Conservation (phyloP, 352 stramenopile species). For the Phytophthora pisi region DNA sequence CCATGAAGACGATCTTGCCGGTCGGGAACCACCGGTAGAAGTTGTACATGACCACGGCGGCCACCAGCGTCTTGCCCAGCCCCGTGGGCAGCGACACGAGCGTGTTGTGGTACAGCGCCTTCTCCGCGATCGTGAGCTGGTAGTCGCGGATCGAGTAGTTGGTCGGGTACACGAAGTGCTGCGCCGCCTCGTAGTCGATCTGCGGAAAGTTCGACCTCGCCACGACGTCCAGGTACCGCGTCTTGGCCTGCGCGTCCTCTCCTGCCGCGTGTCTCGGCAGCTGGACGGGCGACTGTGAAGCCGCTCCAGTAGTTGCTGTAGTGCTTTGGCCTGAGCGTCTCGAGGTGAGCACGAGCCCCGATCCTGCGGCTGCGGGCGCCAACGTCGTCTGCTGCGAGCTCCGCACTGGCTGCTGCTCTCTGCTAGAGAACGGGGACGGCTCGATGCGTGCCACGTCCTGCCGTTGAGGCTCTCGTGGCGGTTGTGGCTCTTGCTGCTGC, state of each 20-base stretch:
- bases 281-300: constrained; percentile 10
- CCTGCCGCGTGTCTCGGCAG: constrained; percentile 36
- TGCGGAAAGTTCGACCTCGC: constrained; percentile 41
- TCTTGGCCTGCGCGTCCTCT: constrained; percentile 64
- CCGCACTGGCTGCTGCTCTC: constrained; percentile 7
- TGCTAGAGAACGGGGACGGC: constrained; percentile 7
- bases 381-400: constrained; percentile 11
- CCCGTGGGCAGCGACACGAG: constrained; percentile 98
- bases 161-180: constrained; percentile 87
- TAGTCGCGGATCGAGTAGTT: constrained; percentile 95
- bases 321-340: constrained; percentile 11
- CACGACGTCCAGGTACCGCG: constrained; percentile 59
- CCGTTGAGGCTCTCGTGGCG: background rate
- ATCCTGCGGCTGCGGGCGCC: constrained; percentile 1
- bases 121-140: constrained; percentile 94
- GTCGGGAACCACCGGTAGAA: constrained; percentile 98
- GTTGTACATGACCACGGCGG: constrained; percentile 99
- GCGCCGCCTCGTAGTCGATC: constrained; percentile 68
- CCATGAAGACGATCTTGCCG: constrained; percentile 97
- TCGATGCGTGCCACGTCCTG: constrained; percentile 9
- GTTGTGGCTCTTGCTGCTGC: no score
- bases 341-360: constrained; percentile 19
- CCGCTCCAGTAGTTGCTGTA: background rate
- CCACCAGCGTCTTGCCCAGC: constrained; percentile 99
- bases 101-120: constrained; percentile 97